phyloP scores from a whole-genome alignment of 2,329 filamentous ascomycete genomes.

The Botrytis aclada region DNA sequence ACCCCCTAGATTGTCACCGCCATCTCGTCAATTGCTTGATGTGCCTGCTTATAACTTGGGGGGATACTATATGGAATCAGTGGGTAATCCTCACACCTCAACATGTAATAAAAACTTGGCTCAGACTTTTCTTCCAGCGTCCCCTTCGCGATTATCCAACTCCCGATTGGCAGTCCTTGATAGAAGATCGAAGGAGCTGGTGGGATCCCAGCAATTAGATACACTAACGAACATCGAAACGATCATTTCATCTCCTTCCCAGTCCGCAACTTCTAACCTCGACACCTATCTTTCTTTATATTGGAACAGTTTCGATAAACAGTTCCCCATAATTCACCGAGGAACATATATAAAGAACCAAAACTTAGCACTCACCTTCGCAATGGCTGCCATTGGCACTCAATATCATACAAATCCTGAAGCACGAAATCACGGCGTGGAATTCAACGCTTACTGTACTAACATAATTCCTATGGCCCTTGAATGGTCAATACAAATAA shows the following conservation, averaged over 20 bases:
- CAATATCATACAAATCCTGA: slow-evolving; percentile 34
- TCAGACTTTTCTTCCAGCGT: slow-evolving; percentile 35
- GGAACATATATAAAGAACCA: slow-evolving; percentile 29
- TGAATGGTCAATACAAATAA: slow-evolving; percentile 31
- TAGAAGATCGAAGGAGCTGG: slow-evolving; percentile 29
- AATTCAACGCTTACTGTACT: slow-evolving; percentile 34
- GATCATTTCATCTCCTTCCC: slow-evolving; percentile 19
- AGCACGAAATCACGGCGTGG: slow-evolving; percentile 32
- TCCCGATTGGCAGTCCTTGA: slow-evolving; percentile 31
- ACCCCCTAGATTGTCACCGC: slow-evolving; percentile 31
- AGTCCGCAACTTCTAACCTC: slow-evolving; percentile 25
- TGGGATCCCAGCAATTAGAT: slow-evolving; percentile 26
- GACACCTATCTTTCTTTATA: slow-evolving; percentile 33
- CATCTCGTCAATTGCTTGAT: slow-evolving; percentile 32
- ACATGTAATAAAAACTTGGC: slow-evolving; percentile 34
- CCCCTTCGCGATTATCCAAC: slow-evolving; percentile 31
- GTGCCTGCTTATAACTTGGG: slow-evolving; percentile 28
- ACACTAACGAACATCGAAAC: slow-evolving; percentile 22
- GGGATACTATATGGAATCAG: slow-evolving; percentile 36
- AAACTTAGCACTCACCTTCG: slow-evolving; percentile 29
- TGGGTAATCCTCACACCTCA: slow-evolving; percentile 38
- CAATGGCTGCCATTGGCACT: slow-evolving; percentile 37
- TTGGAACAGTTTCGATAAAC: slow-evolving; percentile 32
- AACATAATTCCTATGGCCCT: slow-evolving; percentile 31
- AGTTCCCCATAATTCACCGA: slow-evolving; percentile 35